These are phyloP conservation scores for Coemansia sp. DNA, from an alignment of 192 early-diverging fungal genomes.

Conservation along the genomic window DNA sequence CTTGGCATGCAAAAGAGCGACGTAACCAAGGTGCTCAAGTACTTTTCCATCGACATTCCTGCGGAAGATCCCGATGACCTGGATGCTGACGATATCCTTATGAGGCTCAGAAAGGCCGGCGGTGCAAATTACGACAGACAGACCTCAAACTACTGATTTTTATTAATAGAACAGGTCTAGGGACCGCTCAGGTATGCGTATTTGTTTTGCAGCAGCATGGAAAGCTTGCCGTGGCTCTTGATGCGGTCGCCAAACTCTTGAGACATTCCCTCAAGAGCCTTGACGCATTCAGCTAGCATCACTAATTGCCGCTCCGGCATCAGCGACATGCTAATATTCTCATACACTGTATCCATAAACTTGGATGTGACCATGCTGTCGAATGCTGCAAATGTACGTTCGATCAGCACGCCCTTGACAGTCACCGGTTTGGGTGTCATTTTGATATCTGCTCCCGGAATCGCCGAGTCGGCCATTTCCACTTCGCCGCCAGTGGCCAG, in stretches of 20 bases:
- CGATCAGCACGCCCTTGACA: slow-evolving; percentile 38
- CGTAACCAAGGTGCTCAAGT: slow-evolving; percentile 68
- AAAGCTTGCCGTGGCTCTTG: slow-evolving; percentile 15
- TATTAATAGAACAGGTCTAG: background rate
- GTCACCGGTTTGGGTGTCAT: slow-evolving; percentile 21
- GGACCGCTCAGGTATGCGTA: slow-evolving; percentile 29
- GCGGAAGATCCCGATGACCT: slow-evolving; percentile 61
- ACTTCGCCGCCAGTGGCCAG: slow-evolving; percentile 31
- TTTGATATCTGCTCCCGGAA: slow-evolving; percentile 31
- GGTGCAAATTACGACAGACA: slow-evolving; percentile 55
- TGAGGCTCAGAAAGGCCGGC: slow-evolving; percentile 67
- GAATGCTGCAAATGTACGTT: slow-evolving; percentile 40
- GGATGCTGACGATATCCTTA: slow-evolving; percentile 58
- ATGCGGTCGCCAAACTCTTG: slow-evolving; percentile 29
- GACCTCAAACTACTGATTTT: slow-evolving; percentile 37
- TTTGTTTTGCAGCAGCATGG: slow-evolving; percentile 35
- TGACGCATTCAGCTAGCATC: slow-evolving; percentile 38
- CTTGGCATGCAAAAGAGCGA: slow-evolving; percentile 73
- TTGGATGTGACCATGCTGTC: slow-evolving; percentile 16
- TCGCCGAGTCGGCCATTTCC: background rate
- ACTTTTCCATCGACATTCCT: slow-evolving; percentile 71
- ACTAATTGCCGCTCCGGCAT: slow-evolving; percentile 37
- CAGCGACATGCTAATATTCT: slow-evolving; percentile 22
- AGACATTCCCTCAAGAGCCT: slow-evolving; percentile 21
- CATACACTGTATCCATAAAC: slow-evolving; percentile 29